A percentile compares a stretch with the other conserved stretches of the same genome.
These are phyloP conservation scores for Pontederia paniculata DNA, from an alignment of 176 grass and related monocot species.

Conservation along the genomic window DNA sequence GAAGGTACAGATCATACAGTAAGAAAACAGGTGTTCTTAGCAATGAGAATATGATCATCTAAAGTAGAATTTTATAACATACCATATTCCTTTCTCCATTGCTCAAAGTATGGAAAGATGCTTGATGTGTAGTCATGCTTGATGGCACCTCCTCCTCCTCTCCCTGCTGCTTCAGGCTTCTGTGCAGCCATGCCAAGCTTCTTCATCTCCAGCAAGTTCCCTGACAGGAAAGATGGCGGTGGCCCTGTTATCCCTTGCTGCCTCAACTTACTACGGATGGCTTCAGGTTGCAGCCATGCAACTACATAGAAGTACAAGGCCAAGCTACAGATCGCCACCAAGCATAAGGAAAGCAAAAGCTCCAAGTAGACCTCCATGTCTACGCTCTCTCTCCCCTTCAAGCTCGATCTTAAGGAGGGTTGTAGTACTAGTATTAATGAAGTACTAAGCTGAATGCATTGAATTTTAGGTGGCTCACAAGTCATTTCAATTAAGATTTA, in stretches of 20 bases:
- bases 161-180: background rate
- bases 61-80: constrained; percentile 5
- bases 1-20: no score
- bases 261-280: constrained; percentile 42
- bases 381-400: background rate
- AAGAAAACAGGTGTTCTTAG: no score
- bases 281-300: constrained; percentile 49
- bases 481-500: no score
- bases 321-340: constrained; percentile 45
- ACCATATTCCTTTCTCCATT: constrained; percentile 85
- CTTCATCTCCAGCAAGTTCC: constrained; percentile 72
- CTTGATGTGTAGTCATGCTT: constrained; percentile 67
- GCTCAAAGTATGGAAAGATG: constrained; percentile 78
- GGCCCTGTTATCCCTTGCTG: constrained; percentile 61
- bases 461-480: no score
- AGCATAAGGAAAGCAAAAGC: constrained; percentile 33
- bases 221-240: constrained; percentile 58
- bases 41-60: background rate
- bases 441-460: no score
- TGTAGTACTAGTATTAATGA: no score
- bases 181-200: constrained; percentile 9
- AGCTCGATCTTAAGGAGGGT: no score
- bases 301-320: constrained; percentile 55
- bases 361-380: constrained; percentile 21
- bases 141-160: constrained; percentile 10